Evolutionary conservation across 805 yeast genomes (phyloP), one percentile per base, ranked within the genome.

Genomic region (Candida silvatica): DNA sequence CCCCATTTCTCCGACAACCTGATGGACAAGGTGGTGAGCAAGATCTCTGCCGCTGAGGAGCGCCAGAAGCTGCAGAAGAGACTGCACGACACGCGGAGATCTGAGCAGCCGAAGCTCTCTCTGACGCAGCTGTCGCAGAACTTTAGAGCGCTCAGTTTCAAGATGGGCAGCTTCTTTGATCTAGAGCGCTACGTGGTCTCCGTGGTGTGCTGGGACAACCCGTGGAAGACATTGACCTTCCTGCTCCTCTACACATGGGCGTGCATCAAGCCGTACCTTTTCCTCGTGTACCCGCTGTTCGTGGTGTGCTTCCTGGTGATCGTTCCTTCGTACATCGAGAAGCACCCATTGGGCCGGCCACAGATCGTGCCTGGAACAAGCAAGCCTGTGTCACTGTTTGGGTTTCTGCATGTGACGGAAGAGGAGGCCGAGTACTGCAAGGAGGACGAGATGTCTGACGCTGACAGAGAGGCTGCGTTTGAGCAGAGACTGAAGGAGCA

Each of bases 211-310:
- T 88, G 97, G 97, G 72, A 76, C 39, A 64, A 67, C 19, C 88
- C 94, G 0, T 64, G 82, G 0, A 69, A 74, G 41, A 87, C 96
- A 0, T 43, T 87, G 4, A 62, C 80, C 1, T 51, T 63, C 17
- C 56, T 85, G 36, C 59, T 79, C 4, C 41, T 75, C 1, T 77
- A 80, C 43, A 78, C 95, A 0, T 65, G 75, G 40, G 60, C 78
- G 1, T 81, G 92, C 46, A 54, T 79, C 24, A 71, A 81, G 59
- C 95, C 95, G 0, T 76, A 76, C 50, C 55, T 81, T 33, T 60
- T 84, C 9, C 54, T 81, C 26, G 65, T 76, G 1, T 63, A 77
- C 22, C 96, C 96, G 0, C 45, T 80, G 2, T 65, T 62, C 32
- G 31, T 83, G 3, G 45, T 80, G 20, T 22, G 23, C 11, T 62